A percentile compares a stretch with the other conserved stretches of the same genome.
These are phyloP conservation scores for Coemansia sp. DNA, from an alignment of 192 early-diverging fungal genomes.

Conservation along the genomic window DNA sequence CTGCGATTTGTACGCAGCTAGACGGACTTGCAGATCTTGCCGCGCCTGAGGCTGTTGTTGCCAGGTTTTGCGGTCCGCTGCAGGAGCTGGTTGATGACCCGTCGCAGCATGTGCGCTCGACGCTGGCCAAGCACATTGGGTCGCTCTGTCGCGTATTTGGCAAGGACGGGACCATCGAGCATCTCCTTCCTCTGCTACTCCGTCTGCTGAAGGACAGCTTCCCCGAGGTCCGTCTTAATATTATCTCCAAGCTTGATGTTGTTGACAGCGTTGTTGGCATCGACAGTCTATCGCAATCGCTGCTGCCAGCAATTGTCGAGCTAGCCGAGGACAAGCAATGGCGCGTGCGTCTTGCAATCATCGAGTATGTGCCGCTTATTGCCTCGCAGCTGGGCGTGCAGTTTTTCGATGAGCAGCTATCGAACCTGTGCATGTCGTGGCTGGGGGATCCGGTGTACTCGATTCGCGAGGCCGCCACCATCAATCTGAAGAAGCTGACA, in stretches of 20 bases:
- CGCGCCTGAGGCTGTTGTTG: conserved; percentile 74
- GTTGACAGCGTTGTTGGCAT: conserved; percentile 98
- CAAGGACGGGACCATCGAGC: conserved; percentile 92
- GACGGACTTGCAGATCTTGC: conserved; percentile 72
- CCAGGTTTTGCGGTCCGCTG: conserved; percentile 82
- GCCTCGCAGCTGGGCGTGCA: conserved; percentile 92
- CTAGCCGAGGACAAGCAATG: conserved; percentile 99
- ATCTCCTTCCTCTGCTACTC: conserved; percentile 92
- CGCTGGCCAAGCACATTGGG: conserved; percentile 94
- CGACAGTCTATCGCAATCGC: conserved; percentile 92
- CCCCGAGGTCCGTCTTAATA: conserved; percentile 96
- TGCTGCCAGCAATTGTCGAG: conserved; percentile 97
- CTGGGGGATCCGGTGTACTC: conserved; percentile 95
- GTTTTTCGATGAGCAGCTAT: conserved; percentile 97
- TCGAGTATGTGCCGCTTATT: conserved; percentile 97
- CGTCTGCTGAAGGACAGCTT: conserved; percentile 97
- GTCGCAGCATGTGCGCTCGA: conserved; percentile 93
- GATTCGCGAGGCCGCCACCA: conserved; percentile 95
- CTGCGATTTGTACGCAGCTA: conserved; percentile 87
- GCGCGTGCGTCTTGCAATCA: conserved; percentile 98
- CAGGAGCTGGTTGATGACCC: conserved; percentile 94
- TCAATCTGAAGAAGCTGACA: conserved; percentile 91
- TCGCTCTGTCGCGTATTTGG: conserved; percentile 93
- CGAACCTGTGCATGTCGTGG: conserved; percentile 97
- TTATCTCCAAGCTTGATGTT: conserved; percentile 96